Percentiles rank a stretch among this genome's conserved stretches.
These are phyloP conservation scores for Geranium rotundifolium DNA, from an alignment of 345 rosid genomes.

Conservation along the genomic window DNA sequence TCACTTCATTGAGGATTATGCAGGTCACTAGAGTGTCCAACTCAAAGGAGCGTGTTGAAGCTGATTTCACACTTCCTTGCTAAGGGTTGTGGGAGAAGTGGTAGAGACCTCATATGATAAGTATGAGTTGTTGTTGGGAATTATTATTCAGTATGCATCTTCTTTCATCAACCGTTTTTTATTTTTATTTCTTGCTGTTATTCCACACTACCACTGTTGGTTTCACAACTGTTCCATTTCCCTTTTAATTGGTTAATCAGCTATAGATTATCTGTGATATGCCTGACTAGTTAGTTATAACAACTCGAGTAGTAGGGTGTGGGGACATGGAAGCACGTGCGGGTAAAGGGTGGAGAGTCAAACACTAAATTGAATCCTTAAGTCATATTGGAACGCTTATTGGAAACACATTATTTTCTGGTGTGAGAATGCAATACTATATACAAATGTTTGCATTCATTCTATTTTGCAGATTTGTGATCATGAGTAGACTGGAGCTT, in stretches of 20 bases:
- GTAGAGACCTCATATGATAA: background rate
- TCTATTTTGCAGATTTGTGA: conserved; percentile 67
- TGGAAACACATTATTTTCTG: no score
- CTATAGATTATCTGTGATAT: no score
- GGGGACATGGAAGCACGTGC: no score
- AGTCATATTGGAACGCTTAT: no score
- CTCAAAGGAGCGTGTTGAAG: conserved; percentile 85
- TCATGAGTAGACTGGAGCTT: conserved; percentile 83
- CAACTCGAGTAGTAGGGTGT: no score
- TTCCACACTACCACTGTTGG: background rate
- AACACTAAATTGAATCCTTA: no score
- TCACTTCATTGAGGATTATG: conserved; percentile 4
- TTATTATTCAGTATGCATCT: conserved; percentile 69
- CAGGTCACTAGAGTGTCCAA: conserved; percentile 78
- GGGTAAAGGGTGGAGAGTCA: no score
- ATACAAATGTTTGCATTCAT: background rate
- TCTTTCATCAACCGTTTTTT: background rate
- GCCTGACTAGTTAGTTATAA: no score
- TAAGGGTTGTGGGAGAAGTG: background rate
- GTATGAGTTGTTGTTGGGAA: conserved; percentile 14
- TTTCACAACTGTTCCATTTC: background rate
- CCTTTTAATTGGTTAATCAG: no score
- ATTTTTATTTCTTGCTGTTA: background rate
- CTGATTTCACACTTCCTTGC: conserved; percentile 45
- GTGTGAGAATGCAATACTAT: background rate